Percentiles rank a stretch among this genome's conserved stretches.
Evolutionary conservation across 1,284 basidiomycete genomes (phyloP).

Genomic region (Earliella scabrosa): DNA sequence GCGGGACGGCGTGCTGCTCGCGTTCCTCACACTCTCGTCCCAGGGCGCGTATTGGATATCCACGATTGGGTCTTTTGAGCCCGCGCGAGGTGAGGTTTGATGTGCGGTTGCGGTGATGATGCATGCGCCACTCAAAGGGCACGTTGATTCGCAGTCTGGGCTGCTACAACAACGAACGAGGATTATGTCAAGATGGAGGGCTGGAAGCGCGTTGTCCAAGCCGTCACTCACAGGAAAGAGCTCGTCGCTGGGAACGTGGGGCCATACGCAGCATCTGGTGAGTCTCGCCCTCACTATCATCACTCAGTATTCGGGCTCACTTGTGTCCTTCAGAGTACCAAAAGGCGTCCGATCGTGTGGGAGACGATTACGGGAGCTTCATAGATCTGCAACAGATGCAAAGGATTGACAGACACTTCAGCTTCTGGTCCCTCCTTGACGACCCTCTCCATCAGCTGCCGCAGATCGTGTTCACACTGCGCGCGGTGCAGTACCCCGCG

Average conservation of each 20-base stretch:
- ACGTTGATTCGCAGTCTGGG: constrained; percentile 59
- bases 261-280: constrained; percentile 53
- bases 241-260: constrained; percentile 70
- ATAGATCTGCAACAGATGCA: constrained; percentile 30
- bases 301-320: no score
- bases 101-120: background rate
- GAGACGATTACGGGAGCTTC: background rate
- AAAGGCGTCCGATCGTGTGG: constrained; percentile 2
- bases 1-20: constrained; percentile 63
- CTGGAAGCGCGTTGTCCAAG: constrained; percentile 57
- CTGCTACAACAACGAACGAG: constrained; percentile 67
- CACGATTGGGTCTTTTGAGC: constrained; percentile 9
- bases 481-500: constrained; percentile 70
- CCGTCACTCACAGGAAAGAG: constrained; percentile 67
- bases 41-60: constrained; percentile 24
- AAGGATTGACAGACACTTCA: constrained; percentile 17
- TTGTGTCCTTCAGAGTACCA: constrained; percentile 10
- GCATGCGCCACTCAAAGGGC: no score
- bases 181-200: constrained; percentile 70
- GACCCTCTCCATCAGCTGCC: constrained; percentile 64
- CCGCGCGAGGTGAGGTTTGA: constrained; percentile 2
- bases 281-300: no score
- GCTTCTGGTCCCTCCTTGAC: constrained; percentile 45
- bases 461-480: constrained; percentile 75
- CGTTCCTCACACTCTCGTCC: constrained; percentile 51